Evolutionary conservation across 345 rosid genomes (phyloP), one percentile per base, ranked within the genome.

Genomic region (Corchorus olitorius): DNA sequence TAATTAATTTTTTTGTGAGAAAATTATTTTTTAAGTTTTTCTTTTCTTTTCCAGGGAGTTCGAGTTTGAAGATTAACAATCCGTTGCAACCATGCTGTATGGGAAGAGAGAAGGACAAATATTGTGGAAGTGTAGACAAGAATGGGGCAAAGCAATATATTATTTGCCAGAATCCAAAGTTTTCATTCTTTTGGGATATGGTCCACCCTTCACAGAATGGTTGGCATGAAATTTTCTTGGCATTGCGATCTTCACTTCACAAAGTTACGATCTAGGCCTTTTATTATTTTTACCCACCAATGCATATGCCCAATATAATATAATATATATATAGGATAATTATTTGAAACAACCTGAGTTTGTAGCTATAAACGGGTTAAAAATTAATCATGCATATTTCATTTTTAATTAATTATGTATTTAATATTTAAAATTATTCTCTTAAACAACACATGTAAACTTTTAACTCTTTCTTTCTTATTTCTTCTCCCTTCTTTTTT

Each of bases 171-270:
- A 69, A 88, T 14, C 86, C 89, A 0, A 72, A 83, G 74, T 45
- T 27, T 9, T 80, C 86, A 2, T 68, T 89, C 71, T 89, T 84
- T 55, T 87, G 91, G 88, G 93, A 89, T 76, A 27, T 35, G 33
- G 46, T 83, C 0, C 93, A 89, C 27, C 89, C 88, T 72, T 73
- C 91, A 0, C 89, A 89, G 49, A 79, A 48, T 49, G 93, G 89
- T 2, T 88, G 93, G 89, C 78, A 11, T 14, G 49, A 76, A 0
- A 46, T 83, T 75, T 81, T 39, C 58, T 66, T 48, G 27, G 53
- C 43, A 45, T 43, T 73, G 10, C 55, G 65, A 15, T 27, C 60
- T 46, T 74, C 76, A 1, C 76, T 74, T 12, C 58, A 61, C 59
- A 74, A 74, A 11, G 46, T 74, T 59, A 27, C 49, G 12, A 5